Evolutionary conservation across 1,284 basidiomycete species (phyloP).

Genomic region (Rhodofomes roseus): DNA sequence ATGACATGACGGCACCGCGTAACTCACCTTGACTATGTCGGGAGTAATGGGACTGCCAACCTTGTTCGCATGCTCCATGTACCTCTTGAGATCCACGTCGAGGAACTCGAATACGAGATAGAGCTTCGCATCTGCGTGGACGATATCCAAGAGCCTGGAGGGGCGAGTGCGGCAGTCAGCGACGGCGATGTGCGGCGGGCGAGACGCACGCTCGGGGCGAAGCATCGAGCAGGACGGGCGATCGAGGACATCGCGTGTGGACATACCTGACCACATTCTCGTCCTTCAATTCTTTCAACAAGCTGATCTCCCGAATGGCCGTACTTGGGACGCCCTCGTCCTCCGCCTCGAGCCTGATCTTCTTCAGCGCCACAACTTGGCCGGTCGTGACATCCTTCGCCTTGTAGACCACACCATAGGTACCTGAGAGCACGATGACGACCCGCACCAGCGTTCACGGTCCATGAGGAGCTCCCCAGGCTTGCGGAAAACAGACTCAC

Average conservation of each 20-base stretch:
- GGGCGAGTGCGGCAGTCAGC: background rate
- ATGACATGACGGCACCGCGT: background rate
- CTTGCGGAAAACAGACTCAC: constrained; percentile 13
- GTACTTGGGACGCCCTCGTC: constrained; percentile 98
- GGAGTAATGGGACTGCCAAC: constrained; percentile 66
- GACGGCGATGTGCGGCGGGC: constrained; percentile 2
- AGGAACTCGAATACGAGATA: constrained; percentile 97
- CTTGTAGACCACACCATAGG: constrained; percentile 98
- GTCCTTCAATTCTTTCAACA: constrained; percentile 95
- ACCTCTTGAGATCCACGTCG: constrained; percentile 93
- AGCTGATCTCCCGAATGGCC: constrained; percentile 95
- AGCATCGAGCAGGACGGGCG: background rate
- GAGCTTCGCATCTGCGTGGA: constrained; percentile 95
- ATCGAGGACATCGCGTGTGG: constrained; percentile 3
- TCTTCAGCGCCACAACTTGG: constrained; percentile 90
- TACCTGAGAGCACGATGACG: constrained; percentile 55
- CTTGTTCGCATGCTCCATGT: constrained; percentile 87
- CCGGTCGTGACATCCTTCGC: constrained; percentile 74
- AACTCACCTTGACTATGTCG: constrained; percentile 81
- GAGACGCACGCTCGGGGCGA: constrained; percentile 4
- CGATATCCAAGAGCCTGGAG: constrained; percentile 87
- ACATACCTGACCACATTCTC: constrained; percentile 89
- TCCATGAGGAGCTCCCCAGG: background rate
- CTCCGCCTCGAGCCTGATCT: constrained; percentile 97
- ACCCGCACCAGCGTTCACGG: background rate